phyloP scores from a whole-genome alignment of 1,284 basidiomycete species.

The Apiotrichum akiyoshidainum region DNA sequence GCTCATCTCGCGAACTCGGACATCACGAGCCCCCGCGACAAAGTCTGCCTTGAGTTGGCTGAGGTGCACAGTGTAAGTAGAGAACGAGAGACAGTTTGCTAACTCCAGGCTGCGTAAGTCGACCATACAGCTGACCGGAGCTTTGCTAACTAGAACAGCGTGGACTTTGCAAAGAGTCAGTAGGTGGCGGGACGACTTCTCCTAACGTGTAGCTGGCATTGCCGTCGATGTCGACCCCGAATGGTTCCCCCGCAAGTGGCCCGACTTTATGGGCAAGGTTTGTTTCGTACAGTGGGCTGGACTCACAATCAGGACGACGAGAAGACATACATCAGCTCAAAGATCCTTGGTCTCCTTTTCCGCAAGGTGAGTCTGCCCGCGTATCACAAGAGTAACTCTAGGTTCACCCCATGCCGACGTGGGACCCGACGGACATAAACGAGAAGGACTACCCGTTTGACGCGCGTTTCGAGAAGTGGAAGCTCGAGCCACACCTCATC shows the following conservation, averaged over 20 bases:
- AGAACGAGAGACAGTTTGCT: constrained; percentile 5
- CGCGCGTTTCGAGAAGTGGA: constrained; percentile 20
- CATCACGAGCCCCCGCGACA: constrained; percentile 12
- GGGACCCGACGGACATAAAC: constrained; percentile 30
- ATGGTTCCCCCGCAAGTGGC: constrained; percentile 39
- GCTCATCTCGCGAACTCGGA: constrained; percentile 48
- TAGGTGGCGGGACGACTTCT: too few species aligned
- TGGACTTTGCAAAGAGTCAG: constrained; percentile 52
- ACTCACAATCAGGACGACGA: constrained; percentile 20
- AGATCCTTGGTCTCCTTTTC: constrained; percentile 46
- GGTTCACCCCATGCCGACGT: constrained; percentile 38
- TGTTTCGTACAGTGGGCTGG: constrained; percentile 1
- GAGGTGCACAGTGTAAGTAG: constrained; percentile 42
- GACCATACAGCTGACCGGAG: neutral
- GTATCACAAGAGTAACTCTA: constrained; percentile 6
- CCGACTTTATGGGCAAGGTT: constrained; percentile 51
- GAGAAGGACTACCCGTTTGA: constrained; percentile 27
- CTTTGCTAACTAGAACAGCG: constrained; percentile 19
- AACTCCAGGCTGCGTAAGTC: constrained; percentile 38
- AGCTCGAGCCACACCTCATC: constrained; percentile 27
- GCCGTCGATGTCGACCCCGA: constrained; percentile 34
- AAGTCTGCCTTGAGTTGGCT: constrained; percentile 30
- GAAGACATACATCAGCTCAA: constrained; percentile 30
- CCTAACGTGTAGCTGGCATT: constrained; percentile 35
- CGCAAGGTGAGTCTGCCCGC: constrained; percentile 27